Base-by-base conservation (phyloP, 257 asterid genomes). In the Nicotiana attenuata region DNA sequence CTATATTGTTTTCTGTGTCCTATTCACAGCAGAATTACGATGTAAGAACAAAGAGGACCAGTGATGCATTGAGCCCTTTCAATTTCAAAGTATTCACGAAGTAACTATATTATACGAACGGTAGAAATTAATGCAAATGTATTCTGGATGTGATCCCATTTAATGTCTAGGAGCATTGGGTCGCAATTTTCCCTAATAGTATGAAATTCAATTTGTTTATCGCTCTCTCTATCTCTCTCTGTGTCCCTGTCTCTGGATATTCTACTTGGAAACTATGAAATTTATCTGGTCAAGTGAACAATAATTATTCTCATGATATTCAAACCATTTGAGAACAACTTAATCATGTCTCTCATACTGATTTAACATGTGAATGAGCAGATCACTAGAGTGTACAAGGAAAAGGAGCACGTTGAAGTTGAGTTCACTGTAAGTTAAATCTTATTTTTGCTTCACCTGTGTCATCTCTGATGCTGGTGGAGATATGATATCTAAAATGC, bases 341-440 rank as follows among this genome's bases (percentile, higher is more conserved):
- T 75, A 24, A 47, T 45, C 63, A 80, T 57, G 63, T 79, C 28
- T 60, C 45, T 61, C 59, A 41, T 60, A 75, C 80, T 59, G 66
- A 19, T 76, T 56, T 82, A 50, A 85, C 53, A 65, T 60, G 71
- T 82, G 65, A 55, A 52, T 88, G 64, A 65, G 29, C 89, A 96
- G 98, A 87, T 90, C 82, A 94, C 98, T 61, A 90, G 97, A 90
- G 97, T 96, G 45, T 94, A 86, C 97, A 96, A 92, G 89, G 97
- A 90, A 52, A 90, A 90, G 90, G 97, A 92, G 87, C 98, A 96
- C 82, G 96, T 85, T 33, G 98, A 96, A 87, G 84, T 93, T 75
- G 99, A 96, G 85, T 96, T 92, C 86, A 88, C 81, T 81, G 99
- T 94, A 89, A 91, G 96, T 84, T 50, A 4, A 50, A 57, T 77